Evolutionary conservation across 805 yeast genomes (phyloP), one percentile per base, ranked within the genome.

Genomic region (Pichia californica): DNA sequence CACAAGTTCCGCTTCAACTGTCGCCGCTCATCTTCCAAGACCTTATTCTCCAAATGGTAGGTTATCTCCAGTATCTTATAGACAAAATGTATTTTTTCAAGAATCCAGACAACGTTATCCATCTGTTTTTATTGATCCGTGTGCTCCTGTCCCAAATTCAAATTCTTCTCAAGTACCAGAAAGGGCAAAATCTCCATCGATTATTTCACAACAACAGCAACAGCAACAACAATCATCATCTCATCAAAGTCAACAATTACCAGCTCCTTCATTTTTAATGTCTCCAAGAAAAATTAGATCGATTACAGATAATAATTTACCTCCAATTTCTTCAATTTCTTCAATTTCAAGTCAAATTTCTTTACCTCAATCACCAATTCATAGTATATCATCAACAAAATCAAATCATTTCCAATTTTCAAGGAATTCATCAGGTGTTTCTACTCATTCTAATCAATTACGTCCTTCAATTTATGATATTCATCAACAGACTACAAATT

Each of bases 51-150:
- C 41, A 35, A 54, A 42, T 41, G 48, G 44, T 51, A 31, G 39
- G 27, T 18, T 31, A 15, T 42, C 48, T 11, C 40, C 47, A n/a
- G 44, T 45, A 45, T 39, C 62, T 51, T 44, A 36, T 40, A 35
- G 52, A 55, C 28, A 56, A 51, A 45, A 45, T 32, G 56, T 56
- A 20, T 53, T 58, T 4, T 57, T 54, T 31, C 60, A 52, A 38
- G 51, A 59, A 8, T 49, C 60, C 20, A 59, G 73, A 40, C 70
- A 63, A 29, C 55, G 79, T 48, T 63, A 68, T 43, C 77, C 77
- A 4, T 73, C 77, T 10, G 59, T 74, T 31, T 63, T 71, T 28
- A 59, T 64, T 42, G 80, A 74, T 49, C 80, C 80, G 1, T 61
- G 74, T 43, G 74, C 75, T 2, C 70, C 74, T 1, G 66, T 55